Evolutionary conservation across 2,329 filamentous ascomycete genomes (phyloP), one percentile per base, ranked within the genome.

Genomic region (Paracorniculantispora psalliotae): DNA sequence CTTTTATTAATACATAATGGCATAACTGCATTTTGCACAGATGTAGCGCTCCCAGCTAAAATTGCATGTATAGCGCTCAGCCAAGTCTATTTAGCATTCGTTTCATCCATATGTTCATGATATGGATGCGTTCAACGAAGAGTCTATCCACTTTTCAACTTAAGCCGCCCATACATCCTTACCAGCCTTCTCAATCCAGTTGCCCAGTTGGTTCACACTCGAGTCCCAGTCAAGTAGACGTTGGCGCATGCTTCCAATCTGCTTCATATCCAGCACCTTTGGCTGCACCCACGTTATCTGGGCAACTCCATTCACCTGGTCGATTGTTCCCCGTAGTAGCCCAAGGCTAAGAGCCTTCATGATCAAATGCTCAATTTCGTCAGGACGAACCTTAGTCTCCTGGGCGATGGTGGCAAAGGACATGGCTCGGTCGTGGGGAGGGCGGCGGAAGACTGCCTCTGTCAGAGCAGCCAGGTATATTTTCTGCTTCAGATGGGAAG

Each of bases 281-380:
- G 94, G 94, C 78, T 99, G 94, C 61, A 99, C 94, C 94, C 94
- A 99, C 69, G 93, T 93, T 75, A 99, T 97, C 71, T 92, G 86
- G 46, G 94, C 94, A 65, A 97, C 86, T 75, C 92, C 88, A 50
- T 91, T 91, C 33, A 99, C 94, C 77, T 99, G 93, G 73, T 99
- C 94, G 68, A 99, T 97, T 59, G 90, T 94, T 48, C 94, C 94
- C 66, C 89, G 85, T 66, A 99, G 79, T 66, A 99, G 79, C 1
- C 94, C 94, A 66, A 99, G 76, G 70, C 92, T 97, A 68, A 99
- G 77, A n/a, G 94, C 94, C 81, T 97, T 97, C 94, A 99, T 99
- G 68, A 99, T 90, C 64, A 99, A 79, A 73, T 97, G 93, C 81
- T 99, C 94, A 66, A 99, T 97, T 78, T 97, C 91, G 68, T 94